These are phyloP conservation scores for Alternaria ethzedia DNA, from an alignment of 2,329 filamentous ascomycete species.

Conservation along the genomic window DNA sequence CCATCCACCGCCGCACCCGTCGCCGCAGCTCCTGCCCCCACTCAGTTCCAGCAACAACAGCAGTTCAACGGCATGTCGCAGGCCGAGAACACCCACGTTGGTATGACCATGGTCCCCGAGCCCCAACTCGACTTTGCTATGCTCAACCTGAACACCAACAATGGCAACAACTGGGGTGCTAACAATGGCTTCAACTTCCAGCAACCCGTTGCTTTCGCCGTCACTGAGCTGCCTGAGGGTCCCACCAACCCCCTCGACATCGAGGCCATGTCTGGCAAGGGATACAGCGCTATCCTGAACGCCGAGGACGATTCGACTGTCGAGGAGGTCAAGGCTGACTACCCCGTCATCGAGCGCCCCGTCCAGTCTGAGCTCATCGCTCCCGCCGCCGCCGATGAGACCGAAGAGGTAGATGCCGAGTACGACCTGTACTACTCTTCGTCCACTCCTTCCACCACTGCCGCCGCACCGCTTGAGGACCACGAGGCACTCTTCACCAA, in stretches of 20 bases:
- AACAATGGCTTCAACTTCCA: slow-evolving; percentile 58
- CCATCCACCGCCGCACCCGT: slow-evolving; percentile 38
- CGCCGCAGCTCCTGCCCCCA: slow-evolving; percentile 51
- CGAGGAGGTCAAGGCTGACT: slow-evolving; percentile 58
- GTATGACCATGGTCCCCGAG: slow-evolving; percentile 85
- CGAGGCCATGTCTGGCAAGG: slow-evolving; percentile 73
- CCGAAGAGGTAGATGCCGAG: slow-evolving; percentile 64
- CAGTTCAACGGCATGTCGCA: slow-evolving; percentile 54
- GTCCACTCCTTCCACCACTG: slow-evolving; percentile 47
- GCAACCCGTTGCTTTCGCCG: slow-evolving; percentile 75
- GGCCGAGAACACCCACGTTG: slow-evolving; percentile 67
- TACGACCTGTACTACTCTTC: slow-evolving; percentile 66
- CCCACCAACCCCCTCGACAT: slow-evolving; percentile 65
- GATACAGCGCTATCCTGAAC: slow-evolving; percentile 45
- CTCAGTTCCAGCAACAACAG: slow-evolving; percentile 60
- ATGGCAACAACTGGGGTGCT: slow-evolving; percentile 55
- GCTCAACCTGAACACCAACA: slow-evolving; percentile 62
- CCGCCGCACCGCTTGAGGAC: slow-evolving; percentile 41
- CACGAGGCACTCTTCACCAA: slow-evolving; percentile 54
- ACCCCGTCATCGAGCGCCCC: slow-evolving; percentile 56
- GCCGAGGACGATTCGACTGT: slow-evolving; percentile 46
- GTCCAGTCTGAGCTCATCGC: slow-evolving; percentile 29
- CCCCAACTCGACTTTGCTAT: slow-evolving; percentile 76
- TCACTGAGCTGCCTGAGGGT: slow-evolving; percentile 72
- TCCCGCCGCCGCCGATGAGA: slow-evolving; percentile 28